Evolutionary conservation across 768 basidiomycete species (phyloP).

Genomic region (Dacryopinax spathularia): DNA sequence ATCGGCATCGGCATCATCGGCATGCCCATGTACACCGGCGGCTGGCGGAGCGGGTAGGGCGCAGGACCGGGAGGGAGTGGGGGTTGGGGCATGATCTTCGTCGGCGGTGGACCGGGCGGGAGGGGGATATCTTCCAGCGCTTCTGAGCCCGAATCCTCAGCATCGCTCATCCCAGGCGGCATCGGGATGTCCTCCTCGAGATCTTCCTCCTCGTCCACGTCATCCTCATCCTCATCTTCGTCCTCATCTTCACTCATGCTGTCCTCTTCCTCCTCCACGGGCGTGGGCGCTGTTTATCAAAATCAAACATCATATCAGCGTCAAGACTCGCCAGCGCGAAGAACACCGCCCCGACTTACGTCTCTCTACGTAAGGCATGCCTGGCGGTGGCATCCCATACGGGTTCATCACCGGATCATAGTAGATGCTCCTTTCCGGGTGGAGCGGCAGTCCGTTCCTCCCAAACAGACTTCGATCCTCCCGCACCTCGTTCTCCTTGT

Average conservation of each 20-base stretch:
- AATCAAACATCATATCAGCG: not conserved
- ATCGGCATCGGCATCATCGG: constrained; percentile 31
- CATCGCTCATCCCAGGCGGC: constrained; percentile 14
- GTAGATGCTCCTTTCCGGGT: constrained; percentile 85
- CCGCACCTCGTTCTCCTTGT: constrained; percentile 29
- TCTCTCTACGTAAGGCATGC: constrained; percentile 87
- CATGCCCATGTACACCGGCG: constrained; percentile 6
- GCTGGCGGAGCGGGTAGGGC: constrained; percentile 17
- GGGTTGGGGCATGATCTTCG: constrained; percentile 18
- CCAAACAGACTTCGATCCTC: constrained; percentile 44
- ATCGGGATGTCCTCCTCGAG: not conserved
- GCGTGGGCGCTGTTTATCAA: constrained; percentile 5
- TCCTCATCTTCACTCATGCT: constrained; percentile 43
- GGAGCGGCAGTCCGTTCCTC: constrained; percentile 69
- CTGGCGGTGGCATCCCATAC: constrained; percentile 83
- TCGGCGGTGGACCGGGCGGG: constrained; percentile 12
- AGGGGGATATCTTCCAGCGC: constrained; percentile 12
- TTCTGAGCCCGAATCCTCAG: not conserved
- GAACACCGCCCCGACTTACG: constrained; percentile 48
- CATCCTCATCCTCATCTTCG: constrained; percentile 39
- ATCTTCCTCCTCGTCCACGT: constrained; percentile 24
- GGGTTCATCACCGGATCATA: constrained; percentile 91
- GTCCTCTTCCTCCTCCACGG: not conserved
- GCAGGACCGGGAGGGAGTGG: constrained; percentile 15
- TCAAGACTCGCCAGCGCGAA: not conserved